A percentile compares a stretch with the other conserved stretches of the same genome.
Conservation (phyloP, 2,329 filamentous ascomycete genomes). For the Trichoderma harzianum region DNA sequence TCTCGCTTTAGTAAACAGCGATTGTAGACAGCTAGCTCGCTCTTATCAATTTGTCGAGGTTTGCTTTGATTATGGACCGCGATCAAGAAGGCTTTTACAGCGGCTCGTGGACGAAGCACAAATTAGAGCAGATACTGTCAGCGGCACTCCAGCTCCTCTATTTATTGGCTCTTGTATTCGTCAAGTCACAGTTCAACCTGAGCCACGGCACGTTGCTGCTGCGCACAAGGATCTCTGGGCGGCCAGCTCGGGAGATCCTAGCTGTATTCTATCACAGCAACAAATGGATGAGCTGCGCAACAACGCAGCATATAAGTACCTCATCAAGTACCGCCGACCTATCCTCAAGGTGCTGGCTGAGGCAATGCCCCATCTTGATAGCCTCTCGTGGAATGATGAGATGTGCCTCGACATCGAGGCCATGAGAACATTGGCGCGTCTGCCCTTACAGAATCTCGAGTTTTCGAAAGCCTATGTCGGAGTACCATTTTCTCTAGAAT, state of each 20-base stretch:
- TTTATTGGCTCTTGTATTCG: not conserved
- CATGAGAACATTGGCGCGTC: not conserved
- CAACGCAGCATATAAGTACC: not conserved
- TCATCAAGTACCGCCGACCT: not conserved
- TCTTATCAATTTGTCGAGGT: constrained; percentile 20
- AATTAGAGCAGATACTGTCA: not conserved
- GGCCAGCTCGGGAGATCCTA: not conserved
- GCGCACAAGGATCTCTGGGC: not conserved
- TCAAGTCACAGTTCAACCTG: not conserved
- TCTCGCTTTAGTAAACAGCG: constrained; percentile 23
- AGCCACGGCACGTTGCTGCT: not conserved
- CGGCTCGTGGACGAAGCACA: not conserved
- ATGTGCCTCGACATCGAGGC: not conserved
- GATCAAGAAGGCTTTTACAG: not conserved
- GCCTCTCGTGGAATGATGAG: constrained; percentile 8
- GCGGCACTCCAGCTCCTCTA: not conserved
- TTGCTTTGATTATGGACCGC: constrained; percentile 17
- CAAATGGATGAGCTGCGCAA: not conserved
- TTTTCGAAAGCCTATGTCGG: not conserved
- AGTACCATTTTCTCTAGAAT: not conserved
- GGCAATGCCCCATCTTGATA: constrained; percentile 19
- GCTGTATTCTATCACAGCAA: not conserved
- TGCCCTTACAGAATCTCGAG: not conserved
- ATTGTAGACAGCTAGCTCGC: constrained; percentile 20
- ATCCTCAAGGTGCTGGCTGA: not conserved